Base-by-base conservation (phyloP, 768 basidiomycete species). In the Suillus subluteus region DNA sequence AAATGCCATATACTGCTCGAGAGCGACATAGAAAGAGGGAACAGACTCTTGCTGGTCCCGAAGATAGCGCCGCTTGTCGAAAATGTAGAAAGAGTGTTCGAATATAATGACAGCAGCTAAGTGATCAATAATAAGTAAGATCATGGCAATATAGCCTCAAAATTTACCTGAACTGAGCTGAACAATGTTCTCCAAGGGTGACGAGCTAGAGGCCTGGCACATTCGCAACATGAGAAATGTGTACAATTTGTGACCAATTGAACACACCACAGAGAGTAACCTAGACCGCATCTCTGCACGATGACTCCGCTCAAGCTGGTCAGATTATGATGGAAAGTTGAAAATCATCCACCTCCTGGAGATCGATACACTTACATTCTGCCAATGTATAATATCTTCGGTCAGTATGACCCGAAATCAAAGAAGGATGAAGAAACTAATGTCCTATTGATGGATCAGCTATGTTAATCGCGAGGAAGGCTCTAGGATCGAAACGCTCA, bases 161-260 rank as follows among this genome's bases (percentile, higher is more conserved):
- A n/a, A 58, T n/a, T 58, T 18, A 58, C 56, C 56, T 13, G 56
- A 35, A n/a, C 21, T n/a, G 21, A 58, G 21, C 21, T 58, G 56
- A 12, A 38, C 35, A n/a, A n/a, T 4, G n/a, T 58, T 21, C n/a
- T 58, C 55, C 21, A 58, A 13, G 12, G 21, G 9, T 7, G 35
- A 58, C n/a, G 35, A 37, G 35, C 35, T 12, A 6, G 11, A 37
- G 35, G 12, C 21, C 35, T 58, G 6, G 21, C 35, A 37, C 4
- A 58, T 12, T n/a, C 15, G 2, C 55, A 37, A 58, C 26, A 37
- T n/a, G 1, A n/a, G 21, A 35, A n/a, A 12, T 46, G 21, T 37
- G 9, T 32, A 37, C 12, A 13, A 21, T n/a, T 0, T 37, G 1
- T 44, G 21, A 44, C 44, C 21, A 21, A 21, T 44, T 9, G 3